A percentile compares a stretch with the other conserved stretches of the same genome.
These are phyloP conservation scores for Lumnitzera racemosa DNA, from an alignment of 345 rosid genomes.

Conservation along the genomic window DNA sequence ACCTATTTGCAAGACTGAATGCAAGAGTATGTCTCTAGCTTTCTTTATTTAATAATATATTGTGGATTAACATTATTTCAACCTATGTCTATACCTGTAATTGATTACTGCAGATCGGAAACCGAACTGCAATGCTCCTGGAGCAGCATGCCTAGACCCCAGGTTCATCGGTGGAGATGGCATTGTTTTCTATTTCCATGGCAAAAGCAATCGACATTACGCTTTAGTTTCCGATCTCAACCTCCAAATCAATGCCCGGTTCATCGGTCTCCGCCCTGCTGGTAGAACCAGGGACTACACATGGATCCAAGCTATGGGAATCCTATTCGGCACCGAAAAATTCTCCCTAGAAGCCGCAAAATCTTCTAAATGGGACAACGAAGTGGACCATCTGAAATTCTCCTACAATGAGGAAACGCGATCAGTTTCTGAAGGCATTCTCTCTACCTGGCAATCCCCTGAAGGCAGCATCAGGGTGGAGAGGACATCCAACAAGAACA, in stretches of 20 bases:
- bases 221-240: constrained; percentile 43
- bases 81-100: too few relatives aligned
- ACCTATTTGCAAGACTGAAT: constrained; percentile 22
- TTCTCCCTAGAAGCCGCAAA: constrained; percentile 57
- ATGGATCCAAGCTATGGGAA: constrained; percentile 59
- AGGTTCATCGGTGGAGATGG: constrained; percentile 62
- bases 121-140: constrained; percentile 29
- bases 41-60: background rate
- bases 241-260: constrained; percentile 52
- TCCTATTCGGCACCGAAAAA: constrained; percentile 36
- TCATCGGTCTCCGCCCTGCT: constrained; percentile 51
- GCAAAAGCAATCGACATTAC: constrained; percentile 46
- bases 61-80: too few relatives aligned
- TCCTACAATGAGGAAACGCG: constrained; percentile 40
- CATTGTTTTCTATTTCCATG: constrained; percentile 58
- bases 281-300: constrained; percentile 51
- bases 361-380: constrained; percentile 43
- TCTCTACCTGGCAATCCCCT: constrained; percentile 42
- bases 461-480: constrained; percentile 43
- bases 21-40: constrained; percentile 18
- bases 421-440: constrained; percentile 36
- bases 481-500: constrained; percentile 47
- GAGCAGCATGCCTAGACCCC: constrained; percentile 61
- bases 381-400: constrained; percentile 50
- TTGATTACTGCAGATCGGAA: constrained; percentile 12